Evolutionary conservation across 495 filamentous ascomycete species (phyloP).

Genomic region (Neurospora tetrasperma): DNA sequence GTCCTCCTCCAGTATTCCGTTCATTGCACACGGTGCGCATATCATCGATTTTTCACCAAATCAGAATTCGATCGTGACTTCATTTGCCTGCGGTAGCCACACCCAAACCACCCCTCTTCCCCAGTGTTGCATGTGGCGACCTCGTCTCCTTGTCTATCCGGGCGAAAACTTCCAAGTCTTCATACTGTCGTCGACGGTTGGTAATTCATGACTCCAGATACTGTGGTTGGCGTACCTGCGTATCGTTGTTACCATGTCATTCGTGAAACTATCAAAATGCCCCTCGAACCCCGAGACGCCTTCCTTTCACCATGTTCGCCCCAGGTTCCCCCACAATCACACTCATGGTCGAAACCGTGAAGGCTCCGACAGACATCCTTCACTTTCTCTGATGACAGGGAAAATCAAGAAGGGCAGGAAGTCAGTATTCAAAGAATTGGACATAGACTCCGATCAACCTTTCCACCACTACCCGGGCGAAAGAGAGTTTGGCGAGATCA

Average conservation of each 20-base stretch:
- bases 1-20: neutral
- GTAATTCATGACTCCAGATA: neutral
- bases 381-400: constrained; percentile 25
- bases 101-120: neutral
- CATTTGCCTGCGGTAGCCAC: neutral
- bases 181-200: constrained; percentile 7
- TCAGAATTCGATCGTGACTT: neutral
- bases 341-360: constrained; percentile 38
- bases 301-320: constrained; percentile 16
- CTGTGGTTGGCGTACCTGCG: neutral
- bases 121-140: neutral
- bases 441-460: constrained; percentile 27
- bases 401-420: constrained; percentile 30
- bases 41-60: neutral
- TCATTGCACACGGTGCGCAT: neutral
- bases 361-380: constrained; percentile 21
- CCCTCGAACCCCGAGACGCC: constrained; percentile 16
- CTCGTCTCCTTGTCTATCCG: neutral
- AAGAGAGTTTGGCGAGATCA: constrained; percentile 18
- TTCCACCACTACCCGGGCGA: constrained; percentile 9
- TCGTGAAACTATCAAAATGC: constrained; percentile 13
- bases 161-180: neutral
- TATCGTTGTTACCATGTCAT: constrained; percentile 17
- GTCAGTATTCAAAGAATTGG: constrained; percentile 38
- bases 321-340: constrained; percentile 35